Evolutionary conservation across 225 moss, liverwort and hornwort species (phyloP), one percentile per base, ranked within the genome.

Genomic region (Bryoerythrophyllum caledonicum): DNA sequence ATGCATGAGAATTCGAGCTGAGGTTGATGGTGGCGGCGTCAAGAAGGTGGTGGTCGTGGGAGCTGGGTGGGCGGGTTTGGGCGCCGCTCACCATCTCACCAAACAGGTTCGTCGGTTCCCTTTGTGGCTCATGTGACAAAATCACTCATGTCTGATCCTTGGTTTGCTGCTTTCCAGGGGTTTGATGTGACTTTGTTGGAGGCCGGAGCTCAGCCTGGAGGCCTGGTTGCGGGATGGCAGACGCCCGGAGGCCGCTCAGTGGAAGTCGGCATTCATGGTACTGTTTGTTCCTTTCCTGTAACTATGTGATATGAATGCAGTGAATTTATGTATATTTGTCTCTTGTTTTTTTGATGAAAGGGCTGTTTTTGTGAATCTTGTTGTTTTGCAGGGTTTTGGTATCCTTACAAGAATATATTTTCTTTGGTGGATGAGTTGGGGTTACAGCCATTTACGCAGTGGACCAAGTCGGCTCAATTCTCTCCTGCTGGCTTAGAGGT

Each of bases 181-280:
- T 85, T 93, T 30, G 90, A 99, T 54, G 94, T 99, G 15, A 91
- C 83, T 4, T 73, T 99, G 6, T 40, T 99, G 72, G 95, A 99
- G 78, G 97, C 97, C 52, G 97, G 93, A 2, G 86, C 93, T 34
- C 93, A 95, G 84, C 94, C 97, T 62, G 95, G 97, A 43, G 97
- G 97, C 7, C 90, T 95, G 15, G 93, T 94, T 34, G 95, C 94
- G 24, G 97, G 97, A 68, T 99, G 97, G 97, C 90, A 94, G 73
- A 97, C 97, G 6, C 76, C 75, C 3, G 90, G 89, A 25, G 94
- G 97, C 20, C 97, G 94, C 20, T 93, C 97, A 16, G 97, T 99
- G 24, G 94, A 99, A 77, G 97, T 99, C 77, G 97, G 97, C 82
- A 99, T 99, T 82, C 94, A 99, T 37, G 94, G 94, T 99, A 89